Conservation (phyloP, 345 rosid genomes). For the Pseudoturritis turrita region DNA sequence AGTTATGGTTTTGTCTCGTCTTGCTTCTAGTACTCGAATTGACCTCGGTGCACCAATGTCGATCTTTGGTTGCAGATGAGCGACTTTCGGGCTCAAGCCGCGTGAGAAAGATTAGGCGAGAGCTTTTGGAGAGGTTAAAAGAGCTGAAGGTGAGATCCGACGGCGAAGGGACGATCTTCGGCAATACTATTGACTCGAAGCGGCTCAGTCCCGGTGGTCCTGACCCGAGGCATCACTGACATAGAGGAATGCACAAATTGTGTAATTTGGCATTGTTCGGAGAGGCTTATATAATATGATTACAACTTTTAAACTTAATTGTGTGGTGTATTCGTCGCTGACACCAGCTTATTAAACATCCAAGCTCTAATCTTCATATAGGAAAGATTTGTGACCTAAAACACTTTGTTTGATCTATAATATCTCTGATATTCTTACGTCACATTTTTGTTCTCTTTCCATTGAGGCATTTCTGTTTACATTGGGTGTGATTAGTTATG, state of each 20-base stretch:
- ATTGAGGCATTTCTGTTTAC: too few relatives aligned
- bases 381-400: neutral
- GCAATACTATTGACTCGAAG: constrained; percentile 12
- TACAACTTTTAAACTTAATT: neutral
- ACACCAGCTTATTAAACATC: neutral
- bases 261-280: neutral
- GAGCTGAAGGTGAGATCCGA: constrained; percentile 3
- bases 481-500: too few relatives aligned
- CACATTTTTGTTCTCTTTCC: too few relatives aligned
- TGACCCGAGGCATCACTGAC: constrained; percentile 25
- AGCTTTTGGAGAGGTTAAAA: constrained; percentile 8
- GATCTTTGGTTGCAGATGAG: constrained; percentile 2
- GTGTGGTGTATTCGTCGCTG: neutral
- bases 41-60: constrained; percentile 8
- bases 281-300: neutral
- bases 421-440: too few relatives aligned
- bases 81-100: neutral
- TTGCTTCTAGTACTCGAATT: constrained; percentile 2
- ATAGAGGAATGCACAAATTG: neutral
- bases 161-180: neutral
- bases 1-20: constrained; percentile 7
- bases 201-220: constrained; percentile 34
- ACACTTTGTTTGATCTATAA: neutral
- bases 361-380: neutral
- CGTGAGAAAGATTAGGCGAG: neutral